Evolutionary conservation across 2,329 filamentous ascomycete species (phyloP).

Genomic region (Fusarium sterilihyphosum): DNA sequence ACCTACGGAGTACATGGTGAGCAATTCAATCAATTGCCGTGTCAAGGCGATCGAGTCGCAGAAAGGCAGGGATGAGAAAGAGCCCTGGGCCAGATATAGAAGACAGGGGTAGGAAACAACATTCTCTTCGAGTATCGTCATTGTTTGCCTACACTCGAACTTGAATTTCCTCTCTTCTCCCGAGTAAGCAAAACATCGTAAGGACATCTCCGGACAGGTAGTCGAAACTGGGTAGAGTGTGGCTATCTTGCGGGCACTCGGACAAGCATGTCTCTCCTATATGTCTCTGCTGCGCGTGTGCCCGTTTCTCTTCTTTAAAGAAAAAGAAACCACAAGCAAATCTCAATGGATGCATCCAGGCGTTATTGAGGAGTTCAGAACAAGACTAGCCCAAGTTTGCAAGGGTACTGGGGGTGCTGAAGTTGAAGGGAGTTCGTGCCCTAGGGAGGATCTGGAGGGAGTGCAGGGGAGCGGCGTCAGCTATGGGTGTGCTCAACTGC

Average conservation of each 20-base stretch:
- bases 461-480: constrained; percentile 14
- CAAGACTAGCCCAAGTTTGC: constrained; percentile 3
- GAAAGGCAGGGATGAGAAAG: constrained; percentile 5
- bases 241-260: background rate
- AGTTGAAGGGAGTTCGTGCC: constrained; percentile 23
- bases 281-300: constrained; percentile 8
- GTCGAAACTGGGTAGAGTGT: constrained; percentile 6
- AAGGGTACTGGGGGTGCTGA: constrained; percentile 5
- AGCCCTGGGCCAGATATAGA: background rate
- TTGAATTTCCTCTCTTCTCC: background rate
- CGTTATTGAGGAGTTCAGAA: constrained; percentile 4
- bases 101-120: background rate
- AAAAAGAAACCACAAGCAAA: constrained; percentile 13
- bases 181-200: background rate
- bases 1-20: background rate
- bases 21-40: background rate
- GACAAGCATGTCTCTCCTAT: constrained; percentile 2
- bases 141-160: background rate
- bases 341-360: constrained; percentile 7
- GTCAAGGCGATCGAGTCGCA: background rate
- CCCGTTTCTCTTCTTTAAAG: constrained; percentile 3
- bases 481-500: constrained; percentile 23
- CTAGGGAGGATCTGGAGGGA: constrained; percentile 12
- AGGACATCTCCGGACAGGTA: background rate
- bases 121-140: background rate